Evolutionary conservation across 169 alveolate species (phyloP), one percentile per base, ranked within the genome.

Genomic region (Miamiensis avidus): DNA sequence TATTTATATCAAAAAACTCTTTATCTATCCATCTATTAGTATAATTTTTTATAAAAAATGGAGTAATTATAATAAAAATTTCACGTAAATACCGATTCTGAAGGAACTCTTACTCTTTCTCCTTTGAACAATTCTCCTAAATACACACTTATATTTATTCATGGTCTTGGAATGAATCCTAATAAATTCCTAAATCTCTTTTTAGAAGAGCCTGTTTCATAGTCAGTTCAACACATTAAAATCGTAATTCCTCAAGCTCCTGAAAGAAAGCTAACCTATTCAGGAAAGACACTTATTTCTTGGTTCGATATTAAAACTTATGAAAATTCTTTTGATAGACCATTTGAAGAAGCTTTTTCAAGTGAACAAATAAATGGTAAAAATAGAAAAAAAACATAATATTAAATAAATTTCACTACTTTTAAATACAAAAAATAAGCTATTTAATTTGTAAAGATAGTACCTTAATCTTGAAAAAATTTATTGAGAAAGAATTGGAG

Each of bases 291-390:
- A 49, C 25, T 72, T 0, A 79, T 49, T 29, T 49, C 76, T 15
- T 79, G 84, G 84, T 79, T 79, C 64, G 84, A 79, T 29, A 79
- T 79, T 34, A 79, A 79, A 29, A 79, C 84, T 27, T 79, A 79
- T 29, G 75, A 79, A 34, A 64, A 49, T 25, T 25, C 34, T 72
- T 79, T 79, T 79, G 30, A 20, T 20, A 79, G 34, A 29, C 84
- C 84, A 0, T 79, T 79, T 29, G 75, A 79, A 34, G 84, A 79
- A 49, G 84, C 76, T 27, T 79, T 79, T 30, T 79, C 84, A 0
- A 64, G 29, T 20, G 65, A 34, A 65, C 76, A 79, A 34, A 25
- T 79, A 26, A 0, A 79, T 27, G 84, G 84, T 79, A 49, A 73
- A 15, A n/a, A 4, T 73, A 27, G 6, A 73, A n/a, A 15, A n/a